Evolutionary conservation across 805 yeast species (phyloP), one percentile per base, ranked within the genome.

Genomic region (Lipomyces yamanashiensis): DNA sequence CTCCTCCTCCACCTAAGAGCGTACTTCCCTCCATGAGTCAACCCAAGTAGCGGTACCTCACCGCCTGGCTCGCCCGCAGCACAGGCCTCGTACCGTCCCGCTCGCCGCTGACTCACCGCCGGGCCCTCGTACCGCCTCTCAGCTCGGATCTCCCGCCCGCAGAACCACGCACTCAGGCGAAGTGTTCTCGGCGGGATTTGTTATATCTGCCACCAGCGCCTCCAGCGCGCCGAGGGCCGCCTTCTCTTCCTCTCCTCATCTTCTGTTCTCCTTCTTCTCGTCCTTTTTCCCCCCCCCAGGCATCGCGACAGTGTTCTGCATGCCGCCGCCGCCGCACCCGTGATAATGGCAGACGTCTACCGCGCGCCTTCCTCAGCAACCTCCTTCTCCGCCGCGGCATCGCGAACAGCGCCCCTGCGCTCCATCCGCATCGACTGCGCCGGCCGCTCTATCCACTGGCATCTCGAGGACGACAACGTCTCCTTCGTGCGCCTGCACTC

Each of bases 401-500:
- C 52, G 17, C 53, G 41, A 23, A 28, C 54, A 8, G 48, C 58
- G 8, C 21, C 50, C 15, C 36, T 47, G 39, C 56, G 48, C 37
- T 43, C 54, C 36, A 53, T 62, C 40, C 56, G 66, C 34, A 63
- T 63, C 28, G 62, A 61, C 53, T 61, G 57, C 45, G 56, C 48
- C n/a, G 56, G 58, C 40, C 56, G 60, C 39, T 49, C 60, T 2
- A 58, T 64, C 17, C 60, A 61, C 9, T 64, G 64, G 65, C 40
- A 43, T 19, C 58, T 64, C 41, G 65, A 58, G n/a, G 63, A 61
- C 54, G 65, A 54, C 15, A 43, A 17, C 19, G 48, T 61, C 34
- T 52, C 50, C 21, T 54, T 52, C 54, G 50, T 48, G 28, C 53
- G 65, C n/a, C 58, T 64, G 36, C 58, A 39, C 39, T 56, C 58